Percentiles rank a stretch among this genome's conserved stretches.
These are phyloP conservation scores for Esteya vermicola DNA, from an alignment of 2,329 filamentous ascomycete species.

Conservation along the genomic window DNA sequence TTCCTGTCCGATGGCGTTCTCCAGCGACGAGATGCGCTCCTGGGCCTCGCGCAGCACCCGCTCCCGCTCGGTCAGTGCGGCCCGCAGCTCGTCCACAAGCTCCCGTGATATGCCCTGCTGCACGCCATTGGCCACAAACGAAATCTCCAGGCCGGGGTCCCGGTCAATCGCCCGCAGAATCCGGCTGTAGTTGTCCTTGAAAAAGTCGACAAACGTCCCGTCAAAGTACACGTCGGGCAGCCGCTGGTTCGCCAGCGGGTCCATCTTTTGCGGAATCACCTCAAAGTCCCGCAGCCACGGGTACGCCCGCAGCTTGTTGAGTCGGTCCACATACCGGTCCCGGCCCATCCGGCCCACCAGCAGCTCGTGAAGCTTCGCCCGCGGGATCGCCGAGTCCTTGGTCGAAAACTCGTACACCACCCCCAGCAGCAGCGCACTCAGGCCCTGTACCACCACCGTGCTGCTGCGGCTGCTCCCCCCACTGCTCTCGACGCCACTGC, in stretches of 20 bases:
- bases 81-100: slow-evolving; percentile 70
- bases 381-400: slow-evolving; percentile 83
- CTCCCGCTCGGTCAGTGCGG: slow-evolving; percentile 62
- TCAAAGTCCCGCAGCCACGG: slow-evolving; percentile 80
- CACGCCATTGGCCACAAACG: slow-evolving; percentile 62
- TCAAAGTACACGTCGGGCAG: slow-evolving; percentile 79
- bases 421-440: slow-evolving; percentile 73
- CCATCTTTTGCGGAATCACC: slow-evolving; percentile 58
- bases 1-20: slow-evolving; percentile 52
- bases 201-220: slow-evolving; percentile 74
- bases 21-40: slow-evolving; percentile 29
- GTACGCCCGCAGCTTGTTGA: slow-evolving; percentile 64
- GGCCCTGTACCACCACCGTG: slow-evolving; percentile 62
- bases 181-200: slow-evolving; percentile 91
- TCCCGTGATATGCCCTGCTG: slow-evolving; percentile 90
- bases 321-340: slow-evolving; percentile 73
- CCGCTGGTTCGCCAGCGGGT: slow-evolving; percentile 31
- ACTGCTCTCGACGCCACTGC: no score
- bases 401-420: slow-evolving; percentile 95
- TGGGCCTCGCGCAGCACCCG: slow-evolving; percentile 32
- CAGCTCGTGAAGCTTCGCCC: slow-evolving; percentile 66
- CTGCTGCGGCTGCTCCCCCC: no score
- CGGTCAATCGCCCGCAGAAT: slow-evolving; percentile 76
- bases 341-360: slow-evolving; percentile 65
- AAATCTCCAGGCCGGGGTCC: slow-evolving; percentile 76